A percentile compares a stretch with the other conserved stretches of the same genome.
These are phyloP conservation scores for Ophiostoma australiae DNA, from an alignment of 2,329 filamentous ascomycete genomes.

Conservation along the genomic window DNA sequence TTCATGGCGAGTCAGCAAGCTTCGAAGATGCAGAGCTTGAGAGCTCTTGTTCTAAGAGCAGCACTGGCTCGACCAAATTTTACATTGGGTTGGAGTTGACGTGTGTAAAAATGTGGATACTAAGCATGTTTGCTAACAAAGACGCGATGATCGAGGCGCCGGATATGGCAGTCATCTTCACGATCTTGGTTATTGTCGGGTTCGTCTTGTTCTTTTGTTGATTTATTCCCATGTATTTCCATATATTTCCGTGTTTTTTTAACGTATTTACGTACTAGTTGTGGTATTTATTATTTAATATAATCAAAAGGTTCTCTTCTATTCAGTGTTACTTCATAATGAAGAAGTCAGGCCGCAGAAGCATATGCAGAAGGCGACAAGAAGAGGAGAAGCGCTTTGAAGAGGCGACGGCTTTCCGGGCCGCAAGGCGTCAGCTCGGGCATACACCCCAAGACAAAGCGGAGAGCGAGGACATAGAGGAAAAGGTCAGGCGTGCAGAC, in stretches of 20 bases:
- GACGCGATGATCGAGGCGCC: background rate
- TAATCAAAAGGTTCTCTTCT: background rate
- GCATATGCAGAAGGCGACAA: background rate
- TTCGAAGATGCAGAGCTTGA: background rate
- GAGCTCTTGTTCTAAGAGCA: background rate
- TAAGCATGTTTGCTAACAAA: background rate
- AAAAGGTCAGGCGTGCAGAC: background rate
- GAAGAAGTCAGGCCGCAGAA: background rate
- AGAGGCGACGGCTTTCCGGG: background rate
- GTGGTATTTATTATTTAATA: background rate
- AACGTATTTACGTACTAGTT: background rate
- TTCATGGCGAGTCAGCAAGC: background rate
- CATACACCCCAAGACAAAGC: background rate
- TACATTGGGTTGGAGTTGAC: background rate
- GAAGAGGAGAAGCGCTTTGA: background rate
- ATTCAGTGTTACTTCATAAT: background rate
- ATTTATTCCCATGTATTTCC: background rate
- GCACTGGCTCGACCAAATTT: background rate
- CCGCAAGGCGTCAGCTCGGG: slow-evolving; percentile 5
- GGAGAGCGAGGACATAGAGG: background rate
- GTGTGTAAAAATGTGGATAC: background rate
- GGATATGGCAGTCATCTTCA: slow-evolving; percentile 6
- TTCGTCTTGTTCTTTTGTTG: background rate
- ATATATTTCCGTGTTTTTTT: background rate
- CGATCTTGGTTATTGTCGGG: background rate